phyloP scores from a whole-genome alignment of 2,329 filamentous ascomycete genomes.

The Colletotrichum eremochloae region DNA sequence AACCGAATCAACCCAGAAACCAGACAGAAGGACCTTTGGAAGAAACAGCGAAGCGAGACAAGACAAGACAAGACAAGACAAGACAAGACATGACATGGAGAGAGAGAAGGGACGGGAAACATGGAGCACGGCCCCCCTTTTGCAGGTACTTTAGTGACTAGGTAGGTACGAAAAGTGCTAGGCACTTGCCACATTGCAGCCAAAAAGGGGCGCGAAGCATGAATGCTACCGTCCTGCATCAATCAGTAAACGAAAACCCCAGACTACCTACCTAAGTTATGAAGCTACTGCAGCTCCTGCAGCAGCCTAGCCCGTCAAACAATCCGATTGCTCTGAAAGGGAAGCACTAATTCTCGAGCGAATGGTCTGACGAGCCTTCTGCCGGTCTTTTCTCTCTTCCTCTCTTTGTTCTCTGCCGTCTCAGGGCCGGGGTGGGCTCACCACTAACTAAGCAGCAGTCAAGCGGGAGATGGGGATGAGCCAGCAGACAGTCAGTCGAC shows the following conservation, averaged over 20 bases:
- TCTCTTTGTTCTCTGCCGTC: constrained; percentile 6
- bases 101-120: not conserved
- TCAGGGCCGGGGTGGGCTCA: not conserved
- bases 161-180: not conserved
- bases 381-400: not conserved
- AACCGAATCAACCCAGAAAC: constrained; percentile 2
- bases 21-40: not conserved
- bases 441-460: not conserved
- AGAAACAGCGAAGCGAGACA: constrained; percentile 1
- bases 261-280: not conserved
- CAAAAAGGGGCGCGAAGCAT: not conserved
- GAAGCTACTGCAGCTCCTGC: constrained; percentile 14
- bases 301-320: constrained; percentile 7
- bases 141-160: not conserved
- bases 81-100: not conserved
- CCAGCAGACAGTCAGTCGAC: not conserved
- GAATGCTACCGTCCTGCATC: not conserved
- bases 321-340: constrained; percentile 11
- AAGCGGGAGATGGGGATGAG: not conserved
- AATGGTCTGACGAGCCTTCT: constrained; percentile 5
- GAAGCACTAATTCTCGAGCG: not conserved
- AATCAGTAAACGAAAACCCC: not conserved
- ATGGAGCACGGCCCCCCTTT: not conserved
- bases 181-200: not conserved
- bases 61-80: not conserved